phyloP scores from a whole-genome alignment of 225 moss, liverwort and hornwort species.

The Thuidium tamariscinum region DNA sequence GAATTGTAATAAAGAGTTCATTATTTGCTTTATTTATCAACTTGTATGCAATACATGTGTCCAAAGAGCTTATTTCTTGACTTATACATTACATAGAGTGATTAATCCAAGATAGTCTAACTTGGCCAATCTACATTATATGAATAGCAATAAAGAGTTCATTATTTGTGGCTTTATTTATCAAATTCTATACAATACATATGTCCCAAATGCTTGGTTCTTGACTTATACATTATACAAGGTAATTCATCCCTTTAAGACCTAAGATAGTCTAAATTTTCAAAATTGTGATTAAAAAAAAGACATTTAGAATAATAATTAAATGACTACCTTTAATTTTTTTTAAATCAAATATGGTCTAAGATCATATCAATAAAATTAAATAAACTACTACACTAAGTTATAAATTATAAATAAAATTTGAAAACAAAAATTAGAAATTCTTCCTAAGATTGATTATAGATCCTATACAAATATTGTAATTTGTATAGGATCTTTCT shows the following conservation, averaged over 20 bases:
- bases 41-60: not conserved
- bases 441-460: not conserved
- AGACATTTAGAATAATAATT: not conserved
- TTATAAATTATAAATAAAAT: not conserved
- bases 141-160: not conserved
- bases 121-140: not conserved
- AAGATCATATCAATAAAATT: not conserved
- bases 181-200: not conserved
- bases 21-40: not conserved
- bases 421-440: not conserved
- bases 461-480: not conserved
- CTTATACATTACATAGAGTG: too few species aligned
- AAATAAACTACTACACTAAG: rapidly evolving
- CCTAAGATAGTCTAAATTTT: rapidly evolving
- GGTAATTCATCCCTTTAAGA: not conserved
- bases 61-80: not conserved
- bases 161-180: not conserved
- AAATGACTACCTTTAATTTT: not conserved
- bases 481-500: too few species aligned
- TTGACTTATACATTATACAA: rapidly evolving
- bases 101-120: rapidly evolving
- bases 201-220: not conserved
- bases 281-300: not conserved
- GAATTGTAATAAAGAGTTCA: not conserved
- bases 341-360: too few species aligned